Conservation (phyloP, 2,329 filamentous ascomycete genomes). For the Apiospora marii region DNA sequence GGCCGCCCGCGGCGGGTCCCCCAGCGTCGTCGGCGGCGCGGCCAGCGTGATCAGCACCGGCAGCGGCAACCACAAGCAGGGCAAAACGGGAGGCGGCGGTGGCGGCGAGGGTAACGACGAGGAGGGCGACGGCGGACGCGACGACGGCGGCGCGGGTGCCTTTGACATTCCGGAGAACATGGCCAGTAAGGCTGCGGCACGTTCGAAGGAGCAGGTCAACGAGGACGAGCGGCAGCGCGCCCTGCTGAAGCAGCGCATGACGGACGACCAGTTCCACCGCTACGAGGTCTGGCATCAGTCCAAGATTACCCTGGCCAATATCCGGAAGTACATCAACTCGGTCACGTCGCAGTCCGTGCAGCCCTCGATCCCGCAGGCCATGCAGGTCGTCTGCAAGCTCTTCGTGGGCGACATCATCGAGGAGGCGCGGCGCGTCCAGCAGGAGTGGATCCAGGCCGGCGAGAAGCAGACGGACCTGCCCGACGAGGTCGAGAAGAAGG, state of each 20-base stretch:
- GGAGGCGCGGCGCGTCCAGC: slow-evolving; percentile 72
- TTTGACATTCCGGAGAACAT: slow-evolving; percentile 62
- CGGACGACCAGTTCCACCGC: slow-evolving; percentile 70
- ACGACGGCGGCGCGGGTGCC: slow-evolving; percentile 58
- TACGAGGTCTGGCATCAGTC: slow-evolving; percentile 76
- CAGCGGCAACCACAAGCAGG: slow-evolving; percentile 51
- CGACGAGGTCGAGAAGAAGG: slow-evolving; percentile 44
- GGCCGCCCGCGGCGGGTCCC: slow-evolving; percentile 49
- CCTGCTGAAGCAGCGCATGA: slow-evolving; percentile 71
- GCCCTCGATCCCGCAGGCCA: slow-evolving; percentile 75
- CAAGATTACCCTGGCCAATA: slow-evolving; percentile 72
- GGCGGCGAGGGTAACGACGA: slow-evolving; percentile 62
- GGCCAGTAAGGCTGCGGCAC: slow-evolving; percentile 49
- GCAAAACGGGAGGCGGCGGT: slow-evolving; percentile 53
- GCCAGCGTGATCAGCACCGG: slow-evolving; percentile 52
- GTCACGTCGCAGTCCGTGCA: slow-evolving; percentile 83
- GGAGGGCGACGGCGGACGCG: slow-evolving; percentile 66
- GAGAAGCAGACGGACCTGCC: slow-evolving; percentile 65
- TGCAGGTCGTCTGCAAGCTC: slow-evolving; percentile 78
- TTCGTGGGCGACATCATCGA: slow-evolving; percentile 82
- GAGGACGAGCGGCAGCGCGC: slow-evolving; percentile 65
- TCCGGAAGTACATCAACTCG: slow-evolving; percentile 80
- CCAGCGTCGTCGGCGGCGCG: slow-evolving; percentile 50
- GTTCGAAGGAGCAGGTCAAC: slow-evolving; percentile 72
- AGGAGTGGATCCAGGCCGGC: slow-evolving; percentile 70